Percentiles rank a stretch among this genome's conserved stretches.
Evolutionary conservation across 1,284 basidiomycete genomes (phyloP).

Genomic region (Leccinum insolens): DNA sequence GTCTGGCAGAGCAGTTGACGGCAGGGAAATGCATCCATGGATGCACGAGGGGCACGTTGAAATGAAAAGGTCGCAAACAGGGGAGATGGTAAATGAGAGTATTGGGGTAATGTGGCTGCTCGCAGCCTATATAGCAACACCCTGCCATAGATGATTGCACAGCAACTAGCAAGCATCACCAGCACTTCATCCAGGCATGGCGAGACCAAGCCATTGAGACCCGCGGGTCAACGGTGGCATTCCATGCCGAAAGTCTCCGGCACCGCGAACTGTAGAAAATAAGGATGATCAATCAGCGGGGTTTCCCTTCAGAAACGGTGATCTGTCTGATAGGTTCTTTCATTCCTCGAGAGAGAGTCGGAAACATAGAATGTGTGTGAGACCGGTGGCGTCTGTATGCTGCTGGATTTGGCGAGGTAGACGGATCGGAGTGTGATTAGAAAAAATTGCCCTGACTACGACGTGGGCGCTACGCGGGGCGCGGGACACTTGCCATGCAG

Average conservation of each 20-base stretch:
- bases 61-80: background rate
- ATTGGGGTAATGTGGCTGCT: background rate
- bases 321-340: background rate
- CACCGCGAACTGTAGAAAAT: background rate
- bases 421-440: conserved; percentile 3
- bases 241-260: background rate
- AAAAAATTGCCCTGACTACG: conserved; percentile 21
- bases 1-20: conserved; percentile 3
- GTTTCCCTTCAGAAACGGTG: background rate
- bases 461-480: background rate
- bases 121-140: conserved; percentile 28
- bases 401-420: background rate
- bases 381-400: conserved; percentile 16
- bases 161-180: conserved; percentile 14
- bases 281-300: background rate
- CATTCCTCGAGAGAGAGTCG: conserved; percentile 10
- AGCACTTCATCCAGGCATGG: conserved; percentile 12
- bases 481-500: background rate
- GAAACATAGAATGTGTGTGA: conserved; percentile 7
- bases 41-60: background rate
- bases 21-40: conserved; percentile 16
- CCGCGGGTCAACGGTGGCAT: background rate
- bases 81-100: conserved; percentile 7
- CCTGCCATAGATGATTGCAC: conserved; percentile 24
- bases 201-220: conserved; percentile 3